A percentile compares a stretch with the other conserved stretches of the same genome.
These are phyloP conservation scores for Viola pubescens DNA, from an alignment of 441 rosid genomes.

Conservation along the genomic window DNA sequence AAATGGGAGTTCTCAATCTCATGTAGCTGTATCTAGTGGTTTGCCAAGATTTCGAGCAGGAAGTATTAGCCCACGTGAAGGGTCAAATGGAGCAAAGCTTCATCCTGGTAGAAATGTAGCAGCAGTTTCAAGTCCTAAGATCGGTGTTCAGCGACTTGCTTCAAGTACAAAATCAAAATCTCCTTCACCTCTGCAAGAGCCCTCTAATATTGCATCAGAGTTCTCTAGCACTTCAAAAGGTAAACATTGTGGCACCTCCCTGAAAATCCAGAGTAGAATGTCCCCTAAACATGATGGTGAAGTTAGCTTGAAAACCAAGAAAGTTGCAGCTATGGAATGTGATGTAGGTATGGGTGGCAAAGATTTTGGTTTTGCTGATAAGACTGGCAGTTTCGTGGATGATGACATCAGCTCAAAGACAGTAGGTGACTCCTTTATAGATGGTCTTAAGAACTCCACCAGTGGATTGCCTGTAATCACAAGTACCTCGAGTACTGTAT, in stretches of 20 bases:
- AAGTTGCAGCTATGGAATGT: constrained; percentile 19
- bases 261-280: constrained; percentile 33
- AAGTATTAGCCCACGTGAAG: constrained; percentile 30
- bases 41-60: constrained; percentile 30
- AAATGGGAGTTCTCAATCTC: constrained; percentile 33
- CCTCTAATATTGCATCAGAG: constrained; percentile 33
- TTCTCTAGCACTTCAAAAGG: constrained; percentile 32
- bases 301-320: constrained; percentile 27
- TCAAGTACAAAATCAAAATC: constrained; percentile 24
- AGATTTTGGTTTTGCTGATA: constrained; percentile 18
- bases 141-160: constrained; percentile 28
- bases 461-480: constrained; percentile 10
- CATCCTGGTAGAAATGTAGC: constrained; percentile 35
- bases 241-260: constrained; percentile 30
- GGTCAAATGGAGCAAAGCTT: constrained; percentile 33
- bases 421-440: constrained; percentile 8
- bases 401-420: constrained; percentile 14
- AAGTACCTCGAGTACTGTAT: constrained; percentile 7
- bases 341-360: constrained; percentile 11
- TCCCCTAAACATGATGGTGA: constrained; percentile 33
- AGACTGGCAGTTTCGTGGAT: constrained; percentile 5
- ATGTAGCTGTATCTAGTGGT: constrained; percentile 26
- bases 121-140: constrained; percentile 25
- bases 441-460: constrained; percentile 3
- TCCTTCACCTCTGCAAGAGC: constrained; percentile 28